Conservation (phyloP, 495 filamentous ascomycete genomes). For the Elasticomyces elasticus region DNA sequence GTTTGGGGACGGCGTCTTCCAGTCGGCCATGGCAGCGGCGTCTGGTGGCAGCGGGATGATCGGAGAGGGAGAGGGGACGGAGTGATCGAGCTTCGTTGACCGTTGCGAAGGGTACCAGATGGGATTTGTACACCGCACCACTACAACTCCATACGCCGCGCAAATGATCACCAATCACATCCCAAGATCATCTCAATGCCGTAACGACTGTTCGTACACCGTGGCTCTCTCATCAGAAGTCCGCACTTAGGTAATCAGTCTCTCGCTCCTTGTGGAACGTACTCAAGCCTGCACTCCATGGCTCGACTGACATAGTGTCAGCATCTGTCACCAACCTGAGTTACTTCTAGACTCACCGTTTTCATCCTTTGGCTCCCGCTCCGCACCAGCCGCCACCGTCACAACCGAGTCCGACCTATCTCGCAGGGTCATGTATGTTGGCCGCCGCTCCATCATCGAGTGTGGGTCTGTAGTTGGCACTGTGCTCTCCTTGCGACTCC, state of each 20-base stretch:
- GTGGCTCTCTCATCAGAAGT: conserved; percentile 17
- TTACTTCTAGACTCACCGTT: background rate
- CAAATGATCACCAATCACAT: background rate
- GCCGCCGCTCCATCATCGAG: background rate
- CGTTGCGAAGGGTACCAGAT: no score
- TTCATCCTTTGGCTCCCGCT: background rate
- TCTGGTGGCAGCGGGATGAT: background rate
- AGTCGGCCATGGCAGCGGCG: background rate
- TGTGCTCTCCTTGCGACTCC: conserved; percentile 7
- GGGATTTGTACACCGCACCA: no score
- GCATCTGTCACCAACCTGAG: background rate
- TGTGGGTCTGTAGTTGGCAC: background rate
- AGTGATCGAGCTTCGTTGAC: background rate
- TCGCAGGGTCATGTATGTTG: background rate
- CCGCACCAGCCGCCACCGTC: background rate
- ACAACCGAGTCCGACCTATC: conserved; percentile 15
- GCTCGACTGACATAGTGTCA: conserved; percentile 1
- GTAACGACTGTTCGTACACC: no score
- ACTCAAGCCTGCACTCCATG: conserved; percentile 14
- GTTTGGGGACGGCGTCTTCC: background rate
- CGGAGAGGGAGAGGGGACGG: background rate
- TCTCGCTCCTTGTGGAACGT: conserved; percentile 8
- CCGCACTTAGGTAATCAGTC: conserved; percentile 10
- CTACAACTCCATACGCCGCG: background rate
- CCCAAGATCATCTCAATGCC: background rate